These are phyloP conservation scores for Hygrophorus russula DNA, from an alignment of 768 basidiomycete genomes.

Conservation along the genomic window DNA sequence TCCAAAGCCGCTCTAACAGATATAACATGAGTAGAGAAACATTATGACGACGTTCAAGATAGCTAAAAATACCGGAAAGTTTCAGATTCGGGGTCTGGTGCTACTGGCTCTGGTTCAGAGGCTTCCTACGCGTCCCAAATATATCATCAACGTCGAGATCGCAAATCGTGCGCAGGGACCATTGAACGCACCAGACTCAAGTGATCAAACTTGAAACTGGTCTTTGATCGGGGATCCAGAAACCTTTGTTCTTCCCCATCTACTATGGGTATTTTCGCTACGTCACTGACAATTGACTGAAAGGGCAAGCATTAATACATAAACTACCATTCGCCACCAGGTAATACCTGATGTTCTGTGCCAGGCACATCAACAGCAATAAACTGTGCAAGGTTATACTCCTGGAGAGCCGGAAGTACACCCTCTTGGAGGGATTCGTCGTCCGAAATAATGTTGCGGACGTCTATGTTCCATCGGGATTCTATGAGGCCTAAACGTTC, in stretches of 20 bases:
- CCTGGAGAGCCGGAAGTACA: constrained; percentile 63
- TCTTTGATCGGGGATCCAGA: constrained; percentile 72
- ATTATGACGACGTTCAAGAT: neutral
- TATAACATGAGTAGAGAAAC: neutral
- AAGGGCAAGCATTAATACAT: too few relatives aligned
- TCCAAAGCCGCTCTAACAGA: constrained; percentile 56
- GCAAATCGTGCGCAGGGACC: constrained; percentile 5
- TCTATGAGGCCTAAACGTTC: neutral
- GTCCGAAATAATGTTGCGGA: constrained; percentile 81
- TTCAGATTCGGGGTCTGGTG: constrained; percentile 56
- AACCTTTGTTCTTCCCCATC: constrained; percentile 54
- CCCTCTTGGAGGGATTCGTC: constrained; percentile 75
- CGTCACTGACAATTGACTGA: constrained; percentile 77
- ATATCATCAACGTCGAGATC: constrained; percentile 1
- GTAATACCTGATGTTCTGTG: constrained; percentile 56
- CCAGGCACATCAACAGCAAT: constrained; percentile 79
- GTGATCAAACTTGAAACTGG: constrained; percentile 79
- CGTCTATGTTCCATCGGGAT: constrained; percentile 38
- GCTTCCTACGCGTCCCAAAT: constrained; percentile 48
- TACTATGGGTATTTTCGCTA: constrained; percentile 36
- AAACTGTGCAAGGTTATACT: constrained; percentile 87
- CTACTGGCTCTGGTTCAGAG: constrained; percentile 54
- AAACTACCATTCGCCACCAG: too few relatives aligned
- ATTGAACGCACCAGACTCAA: constrained; percentile 47
- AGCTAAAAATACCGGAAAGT: constrained; percentile 51